Evolutionary conservation across 1,284 basidiomycete species (phyloP), one percentile per base, ranked within the genome.

Genomic region (Cryptococcus floricola): DNA sequence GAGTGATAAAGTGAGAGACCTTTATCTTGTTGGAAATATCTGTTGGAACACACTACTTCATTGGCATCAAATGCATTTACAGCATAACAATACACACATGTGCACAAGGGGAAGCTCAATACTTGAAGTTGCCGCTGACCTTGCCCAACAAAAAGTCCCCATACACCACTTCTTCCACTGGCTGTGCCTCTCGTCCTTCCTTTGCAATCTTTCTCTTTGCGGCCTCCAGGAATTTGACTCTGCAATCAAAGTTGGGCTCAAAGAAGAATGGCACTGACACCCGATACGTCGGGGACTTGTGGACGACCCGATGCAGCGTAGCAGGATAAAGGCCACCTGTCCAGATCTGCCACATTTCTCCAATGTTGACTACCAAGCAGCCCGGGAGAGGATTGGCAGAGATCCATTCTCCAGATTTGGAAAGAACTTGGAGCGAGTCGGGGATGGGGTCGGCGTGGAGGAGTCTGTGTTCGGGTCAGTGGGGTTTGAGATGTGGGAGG

Each of bases 371-470:
- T 8, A 91, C 85, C 60, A 89, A 85, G 8, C 87, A 87, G 5
- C 82, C 82, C 0, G 83, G 83, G 39, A 86, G 82, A 0, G 87
- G 87, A 2, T 85, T 83, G 0, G 83, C 87, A 56, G 86, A 82
- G 52, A 89, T 85, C 88, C 87, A 88, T 12, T 54, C 23, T n/a
- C 27, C 16, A 62, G 19, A 72, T 61, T 37, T 79, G 77, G 23
- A 80, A 72, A 88, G 90, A 3, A 93, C 91, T 73, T 93, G 88
- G 0, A 93, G 78, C 0, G 91, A 89, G 46, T 82, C 82, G 1
- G 80, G 83, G 0, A 87, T 91, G 3, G 85, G 82, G 72, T 92
- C 91, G 13, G 89, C 83, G 66, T 86, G 84, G 9, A 93, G 79
- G 67, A 93, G 85, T 10, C 89, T 91, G 39, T 23, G 42, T 18